Conservation (phyloP, 768 basidiomycete species). For the Coprinopsis sp. region DNA sequence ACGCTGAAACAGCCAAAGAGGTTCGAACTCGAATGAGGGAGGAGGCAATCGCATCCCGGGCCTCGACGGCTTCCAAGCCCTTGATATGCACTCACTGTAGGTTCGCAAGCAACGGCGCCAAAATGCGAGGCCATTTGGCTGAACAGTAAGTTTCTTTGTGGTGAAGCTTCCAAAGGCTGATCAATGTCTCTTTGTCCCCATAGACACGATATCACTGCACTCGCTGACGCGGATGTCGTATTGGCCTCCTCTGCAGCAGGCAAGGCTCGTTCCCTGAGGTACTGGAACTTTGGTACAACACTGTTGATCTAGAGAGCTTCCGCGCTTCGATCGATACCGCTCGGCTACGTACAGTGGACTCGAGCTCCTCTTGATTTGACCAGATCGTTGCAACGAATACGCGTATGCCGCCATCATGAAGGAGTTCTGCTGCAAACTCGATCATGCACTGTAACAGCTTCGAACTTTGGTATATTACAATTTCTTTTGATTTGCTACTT, state of each 20-base stretch:
- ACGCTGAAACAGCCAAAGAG: background rate
- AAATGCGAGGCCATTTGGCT: background rate
- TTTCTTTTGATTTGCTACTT: too few relatives aligned
- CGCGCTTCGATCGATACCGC: too few relatives aligned
- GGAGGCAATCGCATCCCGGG: background rate
- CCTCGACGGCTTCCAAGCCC: background rate
- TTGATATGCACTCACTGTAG: background rate
- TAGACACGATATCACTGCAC: background rate
- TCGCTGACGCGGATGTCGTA: background rate
- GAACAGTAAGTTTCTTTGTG: background rate
- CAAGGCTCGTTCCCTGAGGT: background rate
- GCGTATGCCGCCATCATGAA: too few relatives aligned
- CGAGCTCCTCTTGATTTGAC: too few relatives aligned
- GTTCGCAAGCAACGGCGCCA: background rate
- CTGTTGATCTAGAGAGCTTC: too few relatives aligned
- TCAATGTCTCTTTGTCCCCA: background rate
- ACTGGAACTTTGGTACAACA: background rate
- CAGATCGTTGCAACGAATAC: too few relatives aligned
- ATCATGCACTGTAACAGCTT: too few relatives aligned
- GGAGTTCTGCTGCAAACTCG: too few relatives aligned
- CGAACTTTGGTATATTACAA: too few relatives aligned
- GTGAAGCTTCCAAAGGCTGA: background rate
- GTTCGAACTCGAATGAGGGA: background rate
- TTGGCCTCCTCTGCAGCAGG: background rate
- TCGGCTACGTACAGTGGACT: too few relatives aligned